Base-by-base conservation (phyloP, 2,329 filamentous ascomycete species). In the Aureobasidium zeae region DNA sequence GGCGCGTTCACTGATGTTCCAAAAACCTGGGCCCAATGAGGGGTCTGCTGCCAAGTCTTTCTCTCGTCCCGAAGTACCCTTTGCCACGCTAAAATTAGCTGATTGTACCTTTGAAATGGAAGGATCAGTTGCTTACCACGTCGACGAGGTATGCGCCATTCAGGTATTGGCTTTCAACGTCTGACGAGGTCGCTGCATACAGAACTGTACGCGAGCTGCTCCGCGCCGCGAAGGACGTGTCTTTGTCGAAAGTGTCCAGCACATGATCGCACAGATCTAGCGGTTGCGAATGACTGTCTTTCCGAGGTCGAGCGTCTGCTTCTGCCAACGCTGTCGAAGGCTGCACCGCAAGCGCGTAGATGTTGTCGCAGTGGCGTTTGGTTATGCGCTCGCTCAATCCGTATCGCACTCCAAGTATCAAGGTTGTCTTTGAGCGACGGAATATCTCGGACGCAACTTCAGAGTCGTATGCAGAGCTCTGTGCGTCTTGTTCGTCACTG, bases 301-400 rank as follows among this genome's bases (percentile, higher is more conserved):
- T 25, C 34, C 39, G 33, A 12, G 22, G 12, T 4, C 26, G 29
- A 11, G 12, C 28, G 24, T 13, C 17, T 26, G 28, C 29, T 13
- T 28, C 39, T 15, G 22, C 16, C 13, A 21, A 11, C 5, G 21
- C 22, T 17, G 15, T 33, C 15, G 39, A 29, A 4, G 39, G 39
- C 16, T 43, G 39, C 5, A 43, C 30, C 2, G 39, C 30, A 11
- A 43, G 21, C 11, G 30, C 39, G 9, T 43, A 43, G 22, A 43
- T 43, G 22, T 43, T 43, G 30, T 43, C 39, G 13, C 28, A 22
- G 15, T 43, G 39, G 30, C 39, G 39, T 13, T 43, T 43, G 39
- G 21, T 24, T 4, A 43, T 34, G 9, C 39, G 39, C 15, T 43
- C 39, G n/a, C 29, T 30, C 6, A 43, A 30, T 4, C 39, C 39